Conservation (phyloP, 2,329 filamentous ascomycete species). For the Arthroderma sp. region DNA sequence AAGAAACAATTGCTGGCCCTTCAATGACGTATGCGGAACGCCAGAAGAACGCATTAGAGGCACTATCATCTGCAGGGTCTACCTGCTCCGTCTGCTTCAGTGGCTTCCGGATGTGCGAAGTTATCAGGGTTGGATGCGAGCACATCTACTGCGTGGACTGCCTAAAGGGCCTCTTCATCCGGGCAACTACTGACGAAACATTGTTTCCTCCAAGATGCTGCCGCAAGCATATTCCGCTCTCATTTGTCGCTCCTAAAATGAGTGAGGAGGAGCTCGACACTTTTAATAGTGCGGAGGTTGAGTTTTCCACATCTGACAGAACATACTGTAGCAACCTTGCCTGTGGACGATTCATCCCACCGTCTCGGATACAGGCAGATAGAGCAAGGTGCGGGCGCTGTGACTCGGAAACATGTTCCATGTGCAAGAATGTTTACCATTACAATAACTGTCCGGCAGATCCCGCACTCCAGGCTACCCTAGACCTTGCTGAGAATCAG, state of each 20-base stretch:
- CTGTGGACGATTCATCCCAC: conserved; percentile 17
- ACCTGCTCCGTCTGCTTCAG: background rate
- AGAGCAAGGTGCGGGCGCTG: conserved; percentile 14
- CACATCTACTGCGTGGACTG: conserved; percentile 17
- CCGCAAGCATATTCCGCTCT: conserved; percentile 11
- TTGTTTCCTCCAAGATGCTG: conserved; percentile 21
- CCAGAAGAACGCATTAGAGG: background rate
- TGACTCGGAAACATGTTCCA: conserved; percentile 11
- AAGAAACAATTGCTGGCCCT: background rate
- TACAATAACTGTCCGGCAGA: conserved; percentile 15
- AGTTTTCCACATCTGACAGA: conserved; percentile 13
- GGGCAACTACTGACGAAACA: conserved; percentile 12
- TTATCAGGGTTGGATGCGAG: conserved; percentile 7
- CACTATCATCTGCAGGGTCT: background rate
- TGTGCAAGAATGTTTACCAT: conserved; percentile 16
- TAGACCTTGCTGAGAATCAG: conserved; percentile 51
- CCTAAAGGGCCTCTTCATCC: conserved; percentile 10
- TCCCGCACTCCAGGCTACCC: conserved; percentile 16
- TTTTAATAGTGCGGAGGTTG: conserved; percentile 14
- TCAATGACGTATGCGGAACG: background rate
- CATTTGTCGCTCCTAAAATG: conserved; percentile 6
- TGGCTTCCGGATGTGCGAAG: background rate
- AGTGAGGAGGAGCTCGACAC: background rate
- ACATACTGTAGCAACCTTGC: conserved; percentile 16
- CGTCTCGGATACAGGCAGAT: conserved; percentile 8